These are phyloP conservation scores for Elsinoe necatrix DNA, from an alignment of 2,329 filamentous ascomycete species.

Conservation along the genomic window DNA sequence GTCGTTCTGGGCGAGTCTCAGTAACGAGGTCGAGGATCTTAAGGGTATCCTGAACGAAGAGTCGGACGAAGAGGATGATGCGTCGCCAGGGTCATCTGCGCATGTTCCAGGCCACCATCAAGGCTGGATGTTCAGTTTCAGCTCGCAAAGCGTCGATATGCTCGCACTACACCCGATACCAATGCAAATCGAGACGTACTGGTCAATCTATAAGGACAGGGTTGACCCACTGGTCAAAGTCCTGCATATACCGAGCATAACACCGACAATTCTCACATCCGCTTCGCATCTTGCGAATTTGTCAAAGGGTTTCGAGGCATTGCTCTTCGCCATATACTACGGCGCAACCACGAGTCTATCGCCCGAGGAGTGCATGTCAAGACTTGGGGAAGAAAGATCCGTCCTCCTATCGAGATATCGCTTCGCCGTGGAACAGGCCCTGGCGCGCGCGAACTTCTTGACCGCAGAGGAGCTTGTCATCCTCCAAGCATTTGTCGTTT, in stretches of 20 bases:
- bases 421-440: slow-evolving; percentile 54
- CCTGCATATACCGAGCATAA: slow-evolving; percentile 60
- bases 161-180: slow-evolving; percentile 55
- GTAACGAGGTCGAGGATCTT: slow-evolving; percentile 61
- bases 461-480: slow-evolving; percentile 54
- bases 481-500: slow-evolving; percentile 54
- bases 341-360: slow-evolving; percentile 46
- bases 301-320: slow-evolving; percentile 47
- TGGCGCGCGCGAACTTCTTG: slow-evolving; percentile 55
- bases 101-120: slow-evolving; percentile 50
- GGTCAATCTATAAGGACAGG: slow-evolving; percentile 63
- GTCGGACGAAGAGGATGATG: slow-evolving; percentile 53
- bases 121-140: slow-evolving; percentile 64
- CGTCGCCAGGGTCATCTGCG: slow-evolving; percentile 33
- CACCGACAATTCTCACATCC: slow-evolving; percentile 52
- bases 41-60: slow-evolving; percentile 55
- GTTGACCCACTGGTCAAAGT: slow-evolving; percentile 66
- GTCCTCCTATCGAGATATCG: slow-evolving; percentile 48
- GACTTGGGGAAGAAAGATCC: slow-evolving; percentile 46
- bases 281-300: slow-evolving; percentile 52
- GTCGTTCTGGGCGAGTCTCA: slow-evolving; percentile 67
- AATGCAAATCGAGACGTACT: slow-evolving; percentile 58
- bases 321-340: slow-evolving; percentile 57
- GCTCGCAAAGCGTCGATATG: slow-evolving; percentile 61
- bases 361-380: slow-evolving; percentile 38